Conservation (phyloP, 768 basidiomycete genomes). For the Serendipita sp. region DNA sequence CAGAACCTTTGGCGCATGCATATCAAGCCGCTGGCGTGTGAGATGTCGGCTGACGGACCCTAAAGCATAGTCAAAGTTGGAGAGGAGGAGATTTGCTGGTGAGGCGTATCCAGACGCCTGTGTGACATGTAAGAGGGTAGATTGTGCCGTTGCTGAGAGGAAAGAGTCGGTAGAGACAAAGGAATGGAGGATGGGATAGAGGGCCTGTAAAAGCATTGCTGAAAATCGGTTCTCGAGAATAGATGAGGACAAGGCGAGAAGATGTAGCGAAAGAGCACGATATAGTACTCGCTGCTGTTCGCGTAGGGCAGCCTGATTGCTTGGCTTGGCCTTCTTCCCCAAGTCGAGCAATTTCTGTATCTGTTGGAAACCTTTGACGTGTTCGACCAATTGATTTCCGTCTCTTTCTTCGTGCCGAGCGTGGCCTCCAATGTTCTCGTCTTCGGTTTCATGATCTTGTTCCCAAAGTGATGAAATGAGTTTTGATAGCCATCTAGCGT, state of each 20-base stretch:
- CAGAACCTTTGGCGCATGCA: constrained; percentile 79
- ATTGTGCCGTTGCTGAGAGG: constrained; percentile 59
- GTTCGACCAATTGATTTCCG: constrained; percentile 34
- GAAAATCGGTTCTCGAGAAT: constrained; percentile 59
- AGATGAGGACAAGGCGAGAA: constrained; percentile 54
- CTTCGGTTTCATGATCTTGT: constrained; percentile 20
- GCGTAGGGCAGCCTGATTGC: constrained; percentile 10
- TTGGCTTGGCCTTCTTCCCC: constrained; percentile 15
- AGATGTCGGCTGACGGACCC: constrained; percentile 78
- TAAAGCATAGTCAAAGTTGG: constrained; percentile 93
- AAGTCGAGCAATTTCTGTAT: constrained; percentile 34
- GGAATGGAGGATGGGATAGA: constrained; percentile 80
- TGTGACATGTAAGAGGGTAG: constrained; percentile 55
- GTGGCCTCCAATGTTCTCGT: constrained; percentile 14
- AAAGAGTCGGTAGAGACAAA: constrained; percentile 55
- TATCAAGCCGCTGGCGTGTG: constrained; percentile 63
- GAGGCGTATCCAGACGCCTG: constrained; percentile 76
- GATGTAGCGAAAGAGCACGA: constrained; percentile 49
- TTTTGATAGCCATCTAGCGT: constrained; percentile 44
- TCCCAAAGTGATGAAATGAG: constrained; percentile 63
- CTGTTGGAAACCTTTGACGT: constrained; percentile 45
- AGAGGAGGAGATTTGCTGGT: constrained; percentile 68
- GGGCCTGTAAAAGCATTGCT: constrained; percentile 52
- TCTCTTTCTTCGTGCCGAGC: constrained; percentile 17
- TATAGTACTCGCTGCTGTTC: constrained; percentile 48